Base-by-base conservation (phyloP, 345 rosid species). In the Kandelia obovata region DNA sequence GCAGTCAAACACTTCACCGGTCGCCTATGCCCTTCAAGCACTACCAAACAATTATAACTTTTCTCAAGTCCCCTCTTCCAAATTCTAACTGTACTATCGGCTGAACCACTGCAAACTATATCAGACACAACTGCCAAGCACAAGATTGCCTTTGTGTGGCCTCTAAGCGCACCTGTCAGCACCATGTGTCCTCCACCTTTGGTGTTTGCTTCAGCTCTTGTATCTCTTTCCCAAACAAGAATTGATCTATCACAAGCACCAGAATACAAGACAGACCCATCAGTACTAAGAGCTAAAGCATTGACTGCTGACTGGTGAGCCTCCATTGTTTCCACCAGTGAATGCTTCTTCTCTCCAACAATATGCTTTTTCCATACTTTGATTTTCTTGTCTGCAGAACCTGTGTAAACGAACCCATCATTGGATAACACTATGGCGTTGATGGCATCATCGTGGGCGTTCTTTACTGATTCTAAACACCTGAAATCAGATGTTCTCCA, bases 191-290 rank as follows among this genome's bases (percentile, higher is more conserved):
- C 74, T 5, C 64, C 80, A 5, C 16, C 71, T 9, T 27, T 47
- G 5, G 9, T 25, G 59, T 23, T 15, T 4, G 6, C 30, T 21
- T 15, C 59, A 56, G 59, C 59, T 56, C 16, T 13, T 25, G 4
- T 51, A 19, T 58, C 80, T 67, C 77, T 83, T 74, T 79, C 88
- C 97, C 93, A 92, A 8, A 89, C 93, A 58, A 92, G 82, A 64
- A 92, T 83, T 7, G 90, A 87, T 60, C 88, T 65, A 70, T 91
- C 97, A 65, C 90, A 87, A 0, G 91, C 93, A 27, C 96, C 97
- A 0, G 97, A 92, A 74, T 85, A 89, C 43, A 92, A 71, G 58
- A 85, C 83, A 28, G 74, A 72, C 25, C 92, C 96, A 2, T 89
- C 88, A 13, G 49, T 58, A 67, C 83, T 86, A n/a, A 89, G 63